phyloP scores from a whole-genome alignment of 768 basidiomycete genomes.

The Termitomyces sp. region DNA sequence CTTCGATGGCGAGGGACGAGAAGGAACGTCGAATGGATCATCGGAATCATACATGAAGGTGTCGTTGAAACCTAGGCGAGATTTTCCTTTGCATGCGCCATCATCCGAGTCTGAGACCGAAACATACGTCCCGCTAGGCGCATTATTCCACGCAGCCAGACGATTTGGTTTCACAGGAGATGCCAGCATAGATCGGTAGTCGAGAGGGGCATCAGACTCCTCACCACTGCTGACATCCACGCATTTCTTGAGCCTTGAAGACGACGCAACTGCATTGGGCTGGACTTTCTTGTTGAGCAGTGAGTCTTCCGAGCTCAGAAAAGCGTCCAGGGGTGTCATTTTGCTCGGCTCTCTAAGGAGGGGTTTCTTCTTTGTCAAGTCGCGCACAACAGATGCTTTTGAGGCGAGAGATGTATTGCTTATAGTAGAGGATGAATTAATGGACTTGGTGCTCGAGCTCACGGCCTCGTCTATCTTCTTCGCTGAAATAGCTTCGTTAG shows the following conservation, averaged over 20 bases:
- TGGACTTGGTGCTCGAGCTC: background rate
- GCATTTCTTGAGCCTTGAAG: background rate
- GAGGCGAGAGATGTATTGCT: background rate
- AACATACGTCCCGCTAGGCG: constrained; percentile 1
- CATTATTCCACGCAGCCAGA: constrained; percentile 5
- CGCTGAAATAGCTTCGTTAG: background rate
- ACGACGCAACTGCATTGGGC: background rate
- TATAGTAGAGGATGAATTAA: background rate
- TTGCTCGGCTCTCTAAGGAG: background rate
- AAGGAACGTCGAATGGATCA: constrained; percentile 7
- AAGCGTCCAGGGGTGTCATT: background rate
- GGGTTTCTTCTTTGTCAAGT: constrained; percentile 13
- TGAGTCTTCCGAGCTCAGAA: background rate
- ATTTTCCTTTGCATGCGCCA: background rate
- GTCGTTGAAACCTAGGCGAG: constrained; percentile 2
- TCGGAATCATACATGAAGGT: constrained; percentile 17
- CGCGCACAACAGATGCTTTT: background rate
- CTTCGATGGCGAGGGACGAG: background rate
- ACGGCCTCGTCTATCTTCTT: background rate
- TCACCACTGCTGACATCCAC: constrained; percentile 3
- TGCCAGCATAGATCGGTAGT: constrained; percentile 3
- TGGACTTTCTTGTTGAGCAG: background rate
- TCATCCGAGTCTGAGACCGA: constrained; percentile 15
- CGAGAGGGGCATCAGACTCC: background rate
- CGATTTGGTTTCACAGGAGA: constrained; percentile 14